phyloP scores from a whole-genome alignment of 2,329 filamentous ascomycete species.

The Fusarium pseudograminearum region DNA sequence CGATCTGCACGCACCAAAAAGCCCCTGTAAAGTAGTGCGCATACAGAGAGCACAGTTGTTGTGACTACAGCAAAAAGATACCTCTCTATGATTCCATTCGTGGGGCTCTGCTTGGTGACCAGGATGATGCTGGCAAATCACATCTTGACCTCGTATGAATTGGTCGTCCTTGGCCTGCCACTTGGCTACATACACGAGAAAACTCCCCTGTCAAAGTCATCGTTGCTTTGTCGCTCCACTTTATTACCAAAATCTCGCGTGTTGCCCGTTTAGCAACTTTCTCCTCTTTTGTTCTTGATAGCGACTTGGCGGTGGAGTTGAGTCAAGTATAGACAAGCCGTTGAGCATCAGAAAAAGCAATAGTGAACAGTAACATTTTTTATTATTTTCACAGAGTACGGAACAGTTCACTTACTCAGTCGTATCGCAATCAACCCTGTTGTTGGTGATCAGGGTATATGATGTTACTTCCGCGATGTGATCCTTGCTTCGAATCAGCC shows the following conservation, averaged over 20 bases:
- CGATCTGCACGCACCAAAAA: constrained; percentile 12
- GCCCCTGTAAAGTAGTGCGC: neutral
- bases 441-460: constrained; percentile 18
- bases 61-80: neutral
- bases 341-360: neutral
- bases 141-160: constrained; percentile 6
- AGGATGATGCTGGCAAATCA: constrained; percentile 5
- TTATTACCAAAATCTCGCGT: constrained; percentile 17
- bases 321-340: too few species aligned
- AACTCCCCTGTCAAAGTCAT: constrained; percentile 14
- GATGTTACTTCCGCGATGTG: constrained; percentile 7
- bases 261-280: constrained; percentile 2
- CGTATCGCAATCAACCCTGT: neutral
- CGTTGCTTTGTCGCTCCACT: constrained; percentile 16
- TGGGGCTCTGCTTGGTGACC: constrained; percentile 12
- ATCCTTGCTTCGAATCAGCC: constrained; percentile 9
- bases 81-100: constrained; percentile 10
- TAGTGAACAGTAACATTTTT: neutral
- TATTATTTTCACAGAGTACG: too few species aligned
- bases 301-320: neutral
- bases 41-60: neutral
- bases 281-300: neutral
- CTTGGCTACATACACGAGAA: constrained; percentile 34
- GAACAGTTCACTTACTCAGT: neutral
- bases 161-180: constrained; percentile 1